These are phyloP conservation scores for Stephanodiscus minutulus DNA, from an alignment of 108 stramenopile species.

Conservation along the genomic window DNA sequence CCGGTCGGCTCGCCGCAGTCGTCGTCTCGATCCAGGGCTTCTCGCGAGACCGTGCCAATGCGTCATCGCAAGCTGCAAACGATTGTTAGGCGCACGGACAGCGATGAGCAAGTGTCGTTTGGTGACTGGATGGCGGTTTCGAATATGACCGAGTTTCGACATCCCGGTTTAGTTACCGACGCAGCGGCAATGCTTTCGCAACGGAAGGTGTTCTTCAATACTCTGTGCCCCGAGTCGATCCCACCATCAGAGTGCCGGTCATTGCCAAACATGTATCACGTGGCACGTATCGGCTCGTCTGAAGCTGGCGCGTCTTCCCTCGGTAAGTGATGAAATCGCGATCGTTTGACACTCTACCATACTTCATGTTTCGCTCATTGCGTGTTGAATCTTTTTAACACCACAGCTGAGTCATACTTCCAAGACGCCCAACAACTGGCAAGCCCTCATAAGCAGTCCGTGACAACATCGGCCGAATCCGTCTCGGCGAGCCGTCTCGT, in stretches of 20 bases:
- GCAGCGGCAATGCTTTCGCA: conserved; percentile 21
- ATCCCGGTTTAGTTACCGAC: conserved; percentile 41
- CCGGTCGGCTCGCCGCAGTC: neutral
- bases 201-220: conserved; percentile 33
- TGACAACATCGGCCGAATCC: conserved; percentile 2
- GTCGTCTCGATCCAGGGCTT: conserved; percentile 8
- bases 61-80: conserved; percentile 6
- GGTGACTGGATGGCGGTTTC: conserved; percentile 39
- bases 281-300: conserved; percentile 8
- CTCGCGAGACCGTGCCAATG: conserved; percentile 29
- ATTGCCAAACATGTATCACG: conserved; percentile 2
- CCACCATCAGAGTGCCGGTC: conserved; percentile 14
- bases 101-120: conserved; percentile 23
- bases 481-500: conserved; percentile 6
- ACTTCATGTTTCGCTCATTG: conserved; percentile 8
- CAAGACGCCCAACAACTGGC: neutral
- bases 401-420: conserved; percentile 22
- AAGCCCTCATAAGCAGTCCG: conserved; percentile 3
- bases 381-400: neutral
- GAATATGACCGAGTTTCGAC: conserved; percentile 52
- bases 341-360: neutral
- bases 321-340: conserved; percentile 10
- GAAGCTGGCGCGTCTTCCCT: conserved; percentile 18
- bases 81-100: conserved; percentile 1
- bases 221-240: conserved; percentile 7